Conservation (phyloP, 163 green algal genomes). For the Volvox carteri region DNA sequence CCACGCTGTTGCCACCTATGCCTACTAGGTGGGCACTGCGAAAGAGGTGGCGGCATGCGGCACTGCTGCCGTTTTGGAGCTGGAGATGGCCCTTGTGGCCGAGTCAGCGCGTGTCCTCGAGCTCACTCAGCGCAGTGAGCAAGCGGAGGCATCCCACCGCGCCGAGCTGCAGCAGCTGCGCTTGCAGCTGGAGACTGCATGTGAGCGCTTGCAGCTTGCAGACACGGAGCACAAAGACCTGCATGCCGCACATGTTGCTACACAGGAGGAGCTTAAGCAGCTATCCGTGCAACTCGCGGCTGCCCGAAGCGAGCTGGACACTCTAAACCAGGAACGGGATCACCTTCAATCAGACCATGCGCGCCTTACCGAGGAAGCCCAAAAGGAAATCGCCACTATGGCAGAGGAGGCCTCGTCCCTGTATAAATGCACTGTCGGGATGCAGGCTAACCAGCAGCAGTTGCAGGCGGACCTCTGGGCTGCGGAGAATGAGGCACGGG, state of each 20-base stretch:
- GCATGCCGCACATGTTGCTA: neutral
- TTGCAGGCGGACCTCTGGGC: neutral
- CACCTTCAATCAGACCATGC: neutral
- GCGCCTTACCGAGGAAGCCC: neutral
- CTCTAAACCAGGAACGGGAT: neutral
- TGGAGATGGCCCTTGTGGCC: neutral
- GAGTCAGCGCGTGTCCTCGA: neutral
- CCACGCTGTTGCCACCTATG: no score
- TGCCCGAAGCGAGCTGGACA: neutral
- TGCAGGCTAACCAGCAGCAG: neutral
- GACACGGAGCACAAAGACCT: neutral
- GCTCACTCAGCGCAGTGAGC: neutral
- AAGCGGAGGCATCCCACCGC: neutral
- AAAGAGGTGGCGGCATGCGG: neutral
- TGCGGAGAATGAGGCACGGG: neutral
- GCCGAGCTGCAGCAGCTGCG: neutral
- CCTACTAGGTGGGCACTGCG: neutral
- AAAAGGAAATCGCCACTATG: neutral
- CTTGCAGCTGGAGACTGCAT: neutral
- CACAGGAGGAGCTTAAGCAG: neutral
- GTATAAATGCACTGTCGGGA: neutral
- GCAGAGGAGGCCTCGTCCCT: neutral
- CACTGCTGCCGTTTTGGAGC: neutral
- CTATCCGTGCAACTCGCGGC: neutral
- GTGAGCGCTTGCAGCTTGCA: neutral